These are phyloP conservation scores for Sporothrix pallida DNA, from an alignment of 2,329 filamentous ascomycete genomes.

Conservation along the genomic window DNA sequence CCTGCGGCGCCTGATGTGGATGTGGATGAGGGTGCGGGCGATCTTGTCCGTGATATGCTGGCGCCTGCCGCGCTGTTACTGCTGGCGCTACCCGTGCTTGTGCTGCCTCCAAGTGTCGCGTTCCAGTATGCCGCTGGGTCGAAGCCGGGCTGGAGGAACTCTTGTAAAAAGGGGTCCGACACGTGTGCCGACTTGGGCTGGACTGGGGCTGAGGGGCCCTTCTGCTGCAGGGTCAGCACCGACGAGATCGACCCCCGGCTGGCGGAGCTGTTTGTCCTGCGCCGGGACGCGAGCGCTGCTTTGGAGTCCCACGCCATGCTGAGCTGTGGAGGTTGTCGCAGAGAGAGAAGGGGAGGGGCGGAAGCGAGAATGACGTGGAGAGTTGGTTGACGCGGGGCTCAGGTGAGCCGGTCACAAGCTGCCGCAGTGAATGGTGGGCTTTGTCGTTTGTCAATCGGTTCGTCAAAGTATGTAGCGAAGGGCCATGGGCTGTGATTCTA, in stretches of 20 bases:
- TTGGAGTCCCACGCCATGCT: constrained; percentile 51
- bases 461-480: too few species aligned
- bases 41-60: not conserved
- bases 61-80: not conserved
- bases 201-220: constrained; percentile 41
- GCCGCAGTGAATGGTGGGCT: not conserved
- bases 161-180: constrained; percentile 72
- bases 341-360: not conserved
- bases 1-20: constrained; percentile 32
- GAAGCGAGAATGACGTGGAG: not conserved
- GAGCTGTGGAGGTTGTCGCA: not conserved
- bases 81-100: not conserved
- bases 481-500: too few species aligned
- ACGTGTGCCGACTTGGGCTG: constrained; percentile 66
- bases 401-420: not conserved
- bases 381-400: not conserved
- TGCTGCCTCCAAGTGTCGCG: constrained; percentile 64
- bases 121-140: constrained; percentile 88
- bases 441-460: too few species aligned
- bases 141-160: constrained; percentile 81
- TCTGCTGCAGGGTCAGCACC: constrained; percentile 49
- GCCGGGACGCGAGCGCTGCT: constrained; percentile 43
- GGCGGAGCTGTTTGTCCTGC: constrained; percentile 56
- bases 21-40: constrained; percentile 38
- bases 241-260: constrained; percentile 46